Conservation (phyloP, 768 basidiomycete species). For the Hericium coralloides region DNA sequence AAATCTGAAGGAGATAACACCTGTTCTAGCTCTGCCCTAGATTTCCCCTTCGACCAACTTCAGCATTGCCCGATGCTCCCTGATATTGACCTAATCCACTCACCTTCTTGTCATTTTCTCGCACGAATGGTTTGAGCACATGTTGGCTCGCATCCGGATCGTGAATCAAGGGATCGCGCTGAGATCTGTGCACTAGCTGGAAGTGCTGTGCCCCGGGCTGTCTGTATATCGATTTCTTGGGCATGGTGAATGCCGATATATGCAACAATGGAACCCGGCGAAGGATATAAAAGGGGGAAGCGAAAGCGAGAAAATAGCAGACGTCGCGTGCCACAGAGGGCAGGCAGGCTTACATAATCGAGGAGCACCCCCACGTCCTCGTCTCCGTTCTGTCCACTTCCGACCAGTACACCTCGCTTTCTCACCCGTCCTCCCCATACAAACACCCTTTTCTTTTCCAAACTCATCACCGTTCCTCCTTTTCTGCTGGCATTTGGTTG, state of each 20-base stretch:
- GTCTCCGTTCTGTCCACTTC: neutral
- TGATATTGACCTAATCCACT: neutral
- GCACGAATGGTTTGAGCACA: constrained; percentile 79
- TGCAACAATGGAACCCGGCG: neutral
- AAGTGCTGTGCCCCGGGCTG: constrained; percentile 88
- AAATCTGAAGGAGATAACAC: constrained; percentile 40
- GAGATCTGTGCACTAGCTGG: constrained; percentile 94
- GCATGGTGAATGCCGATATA: constrained; percentile 33
- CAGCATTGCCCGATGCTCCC: neutral
- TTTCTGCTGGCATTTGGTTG: neutral
- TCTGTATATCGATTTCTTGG: constrained; percentile 81
- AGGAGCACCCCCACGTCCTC: neutral
- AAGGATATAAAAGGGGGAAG: neutral
- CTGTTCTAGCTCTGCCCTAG: constrained; percentile 71
- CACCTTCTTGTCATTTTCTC: constrained; percentile 66
- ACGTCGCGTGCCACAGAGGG: neutral
- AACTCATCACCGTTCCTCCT: neutral
- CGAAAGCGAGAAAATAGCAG: neutral
- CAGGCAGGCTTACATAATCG: neutral
- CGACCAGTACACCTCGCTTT: neutral
- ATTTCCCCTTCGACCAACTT: constrained; percentile 50
- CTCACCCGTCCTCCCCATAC: neutral
- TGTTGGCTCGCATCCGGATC: constrained; percentile 83
- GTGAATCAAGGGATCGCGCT: constrained; percentile 90
- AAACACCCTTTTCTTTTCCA: neutral